Percentiles rank a stretch among this genome's conserved stretches.
phyloP scores from a whole-genome alignment of 192 early-diverging fungal species.

The Coemansia interrupta region DNA sequence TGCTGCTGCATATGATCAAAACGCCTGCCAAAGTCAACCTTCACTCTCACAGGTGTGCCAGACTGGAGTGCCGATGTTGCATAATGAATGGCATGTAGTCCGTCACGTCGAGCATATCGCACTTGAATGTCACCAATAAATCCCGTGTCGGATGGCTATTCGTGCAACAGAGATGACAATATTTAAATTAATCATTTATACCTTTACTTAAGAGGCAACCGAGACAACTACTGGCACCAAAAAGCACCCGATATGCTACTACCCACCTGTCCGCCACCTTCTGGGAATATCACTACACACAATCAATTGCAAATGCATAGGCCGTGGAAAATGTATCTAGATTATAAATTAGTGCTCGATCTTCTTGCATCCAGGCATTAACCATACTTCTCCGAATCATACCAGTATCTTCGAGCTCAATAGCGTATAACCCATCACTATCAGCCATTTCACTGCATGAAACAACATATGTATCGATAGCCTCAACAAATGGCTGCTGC shows the following conservation, averaged over 20 bases:
- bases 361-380: too few species aligned
- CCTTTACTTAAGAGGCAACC: background rate
- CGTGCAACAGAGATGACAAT: too few species aligned
- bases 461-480: slow-evolving; percentile 52
- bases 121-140: slow-evolving; percentile 55
- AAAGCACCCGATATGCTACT: background rate
- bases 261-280: slow-evolving; percentile 67
- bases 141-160: slow-evolving; percentile 58
- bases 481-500: slow-evolving; percentile 51
- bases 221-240: background rate
- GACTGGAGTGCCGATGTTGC: slow-evolving; percentile 51
- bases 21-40: slow-evolving; percentile 64
- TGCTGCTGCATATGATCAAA: slow-evolving; percentile 77
- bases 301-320: slow-evolving; percentile 1
- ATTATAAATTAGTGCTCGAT: background rate
- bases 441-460: slow-evolving; percentile 55
- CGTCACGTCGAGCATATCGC: slow-evolving; percentile 57
- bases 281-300: slow-evolving; percentile 65
- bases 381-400: background rate
- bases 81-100: slow-evolving; percentile 61
- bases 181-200: too few species aligned
- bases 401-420: slow-evolving; percentile 61
- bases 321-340: background rate
- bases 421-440: slow-evolving; percentile 58
- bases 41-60: slow-evolving; percentile 51